These are phyloP conservation scores for Gloeophyllum trabeum DNA, from an alignment of 768 basidiomycete genomes.

Conservation along the genomic window DNA sequence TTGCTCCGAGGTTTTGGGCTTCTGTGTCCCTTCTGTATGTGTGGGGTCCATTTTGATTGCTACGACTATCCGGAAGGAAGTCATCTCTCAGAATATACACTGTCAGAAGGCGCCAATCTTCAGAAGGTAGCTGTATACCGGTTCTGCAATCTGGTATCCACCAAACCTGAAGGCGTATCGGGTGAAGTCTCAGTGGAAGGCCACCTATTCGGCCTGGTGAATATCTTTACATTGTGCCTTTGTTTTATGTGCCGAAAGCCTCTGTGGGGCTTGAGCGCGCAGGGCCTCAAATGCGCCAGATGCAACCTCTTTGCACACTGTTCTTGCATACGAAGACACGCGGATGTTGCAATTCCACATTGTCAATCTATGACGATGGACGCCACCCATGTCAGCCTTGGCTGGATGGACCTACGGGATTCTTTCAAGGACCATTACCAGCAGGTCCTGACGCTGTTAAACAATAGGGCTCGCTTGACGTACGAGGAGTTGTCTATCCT, in stretches of 20 bases:
- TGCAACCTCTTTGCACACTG: constrained; percentile 56
- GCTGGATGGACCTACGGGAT: constrained; percentile 38
- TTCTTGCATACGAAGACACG: constrained; percentile 26
- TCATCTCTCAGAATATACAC: constrained; percentile 40
- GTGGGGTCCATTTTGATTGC: constrained; percentile 67
- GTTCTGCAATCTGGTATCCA: constrained; percentile 37
- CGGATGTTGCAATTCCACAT: constrained; percentile 14
- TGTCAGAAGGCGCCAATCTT: constrained; percentile 29
- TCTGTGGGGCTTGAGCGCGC: constrained; percentile 58
- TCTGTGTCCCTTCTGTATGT: constrained; percentile 60
- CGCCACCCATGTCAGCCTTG: constrained; percentile 37
- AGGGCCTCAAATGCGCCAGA: constrained; percentile 50
- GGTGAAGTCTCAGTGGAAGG: constrained; percentile 16
- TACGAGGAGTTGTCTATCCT: constrained; percentile 65
- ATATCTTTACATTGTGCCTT: constrained; percentile 63
- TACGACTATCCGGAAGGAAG: constrained; percentile 63
- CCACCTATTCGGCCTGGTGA: constrained; percentile 48
- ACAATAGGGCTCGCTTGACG: constrained; percentile 33
- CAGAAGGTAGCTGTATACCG: constrained; percentile 53
- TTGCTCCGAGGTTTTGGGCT: constrained; percentile 58
- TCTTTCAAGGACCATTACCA: constrained; percentile 46
- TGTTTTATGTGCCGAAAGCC: constrained; percentile 60
- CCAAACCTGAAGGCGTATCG: constrained; percentile 14
- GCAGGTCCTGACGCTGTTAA: constrained; percentile 27
- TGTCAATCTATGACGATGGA: constrained; percentile 31